Percentiles rank a stretch among this genome's conserved stretches.
Conservation (phyloP, 139 green algal genomes). For the Chlorella ohadii region DNA sequence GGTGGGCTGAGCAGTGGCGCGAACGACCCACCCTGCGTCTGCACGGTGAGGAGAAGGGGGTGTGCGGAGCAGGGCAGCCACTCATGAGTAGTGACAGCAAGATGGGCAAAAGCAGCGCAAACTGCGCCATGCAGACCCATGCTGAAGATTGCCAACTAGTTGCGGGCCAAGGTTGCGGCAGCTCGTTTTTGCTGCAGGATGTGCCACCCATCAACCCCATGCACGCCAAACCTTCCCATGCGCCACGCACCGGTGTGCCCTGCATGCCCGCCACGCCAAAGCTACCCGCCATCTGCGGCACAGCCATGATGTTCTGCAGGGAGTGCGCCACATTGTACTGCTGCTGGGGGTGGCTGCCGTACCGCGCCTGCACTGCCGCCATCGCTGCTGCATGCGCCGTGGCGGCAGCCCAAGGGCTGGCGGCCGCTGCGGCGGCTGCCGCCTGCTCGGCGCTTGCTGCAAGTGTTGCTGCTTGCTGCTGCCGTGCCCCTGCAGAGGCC, state of each 20-base stretch:
- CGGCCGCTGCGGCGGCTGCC: not conserved
- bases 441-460: not conserved
- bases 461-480: not conserved
- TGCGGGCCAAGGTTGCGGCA: too few species aligned
- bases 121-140: too few species aligned
- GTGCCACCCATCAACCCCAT: not conserved
- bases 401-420: slow-evolving; percentile 26
- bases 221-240: not conserved
- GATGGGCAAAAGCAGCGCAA: too few species aligned
- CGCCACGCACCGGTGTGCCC: not conserved
- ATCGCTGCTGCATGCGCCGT: slow-evolving; percentile 50
- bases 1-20: slow-evolving; percentile 38
- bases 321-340: slow-evolving; percentile 31
- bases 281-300: not conserved
- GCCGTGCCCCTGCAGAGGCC: not conserved
- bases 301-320: slow-evolving; percentile 38
- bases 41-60: too few species aligned
- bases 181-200: too few species aligned
- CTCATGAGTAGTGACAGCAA: too few species aligned
- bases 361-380: slow-evolving; percentile 50
- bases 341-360: slow-evolving; percentile 15
- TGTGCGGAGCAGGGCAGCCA: too few species aligned
- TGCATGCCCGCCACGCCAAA: slow-evolving; percentile 14
- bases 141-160: too few species aligned
- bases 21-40: slow-evolving; percentile 9